Base-by-base conservation (phyloP, 441 rosid species). In the Erysimum cheiri region DNA sequence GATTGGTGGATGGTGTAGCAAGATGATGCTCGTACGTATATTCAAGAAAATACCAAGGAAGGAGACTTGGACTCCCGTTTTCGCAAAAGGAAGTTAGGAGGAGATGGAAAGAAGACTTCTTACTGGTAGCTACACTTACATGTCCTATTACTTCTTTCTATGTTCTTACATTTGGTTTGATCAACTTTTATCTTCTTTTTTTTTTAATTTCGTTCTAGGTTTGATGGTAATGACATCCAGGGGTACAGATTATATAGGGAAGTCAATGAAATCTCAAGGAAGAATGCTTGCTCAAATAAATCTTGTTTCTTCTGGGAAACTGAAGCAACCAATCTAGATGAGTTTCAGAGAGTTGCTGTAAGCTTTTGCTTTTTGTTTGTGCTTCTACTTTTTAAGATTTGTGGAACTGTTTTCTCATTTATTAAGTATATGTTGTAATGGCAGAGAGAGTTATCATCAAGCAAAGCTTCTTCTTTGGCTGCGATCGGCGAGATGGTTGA, bases 231-330 rank as follows among this genome's bases (percentile, higher is more conserved):
- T 81, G 69, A 84, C 58, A 71, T 73, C 53, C 78, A 80, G 29
- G 97, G 96, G 36, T 82, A 91, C 73, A 86, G 97, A 80, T 66
- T 93, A 77, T 89, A 91, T 74, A 85, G 60, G 77, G 96, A 85
- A 76, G 81, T 83, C 26, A 78, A 55, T 24, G 77, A 76, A 67
- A 59, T 43, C 63, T 71, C 65, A 57, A 26, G 60, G 31, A 82
- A 80, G 53, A 82, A 77, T 72, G 65, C 72, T 29, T 60, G 67
- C 78, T 74, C 61, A 69, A 64, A 56, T 77, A 22, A 46, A 52
- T 75, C 82, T 7, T 66, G 53, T 75, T 58, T 70, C 71, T 71
- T 66, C 29, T 91, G 96, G 98, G 87, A 89, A 85, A 93, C 88
- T 53, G 73, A 91, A 72, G 96, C 98, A 58, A 87, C 92, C 50